Percentiles rank a stretch among this genome's conserved stretches.
Evolutionary conservation across 306 rosid genomes (phyloP).

Genomic region (Acacia melanoxylon): DNA sequence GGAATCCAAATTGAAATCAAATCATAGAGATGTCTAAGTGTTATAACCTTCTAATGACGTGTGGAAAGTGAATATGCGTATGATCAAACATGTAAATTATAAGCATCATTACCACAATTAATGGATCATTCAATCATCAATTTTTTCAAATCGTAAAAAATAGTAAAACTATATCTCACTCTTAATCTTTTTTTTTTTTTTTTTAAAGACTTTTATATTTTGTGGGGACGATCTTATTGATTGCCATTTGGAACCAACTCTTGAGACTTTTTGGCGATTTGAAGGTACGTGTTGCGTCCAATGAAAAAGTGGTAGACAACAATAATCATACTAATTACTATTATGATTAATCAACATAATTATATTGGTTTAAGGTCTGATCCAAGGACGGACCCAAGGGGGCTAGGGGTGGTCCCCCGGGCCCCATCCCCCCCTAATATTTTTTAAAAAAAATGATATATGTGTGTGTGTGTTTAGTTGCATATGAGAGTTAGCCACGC

Average conservation of each 20-base stretch:
- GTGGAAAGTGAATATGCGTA: constrained; percentile 25
- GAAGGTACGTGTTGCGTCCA: not conserved
- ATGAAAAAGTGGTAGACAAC: not conserved
- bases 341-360: not conserved
- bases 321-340: not conserved
- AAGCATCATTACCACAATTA: not conserved
- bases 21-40: constrained; percentile 18
- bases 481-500: too few species aligned
- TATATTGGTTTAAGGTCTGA: not conserved
- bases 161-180: constrained; percentile 1
- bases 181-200: not conserved
- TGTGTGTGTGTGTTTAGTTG: too few species aligned
- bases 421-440: too few species aligned
- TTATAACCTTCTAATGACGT: constrained; percentile 21
- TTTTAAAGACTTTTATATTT: not conserved
- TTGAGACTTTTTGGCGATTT: not conserved
- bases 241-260: constrained; percentile 33
- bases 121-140: constrained; percentile 17
- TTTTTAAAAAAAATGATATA: too few species aligned
- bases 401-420: too few species aligned
- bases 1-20: constrained; percentile 35
- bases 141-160: constrained; percentile 23
- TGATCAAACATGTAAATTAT: constrained; percentile 14
- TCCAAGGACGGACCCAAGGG: too few species aligned
- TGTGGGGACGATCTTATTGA: constrained; percentile 6